A percentile compares a stretch with the other conserved stretches of the same genome.
These are phyloP conservation scores for slime mould (Dictyostelium discoideum) DNA, from an alignment of 78 protist species.

Conservation along the genomic window DNA sequence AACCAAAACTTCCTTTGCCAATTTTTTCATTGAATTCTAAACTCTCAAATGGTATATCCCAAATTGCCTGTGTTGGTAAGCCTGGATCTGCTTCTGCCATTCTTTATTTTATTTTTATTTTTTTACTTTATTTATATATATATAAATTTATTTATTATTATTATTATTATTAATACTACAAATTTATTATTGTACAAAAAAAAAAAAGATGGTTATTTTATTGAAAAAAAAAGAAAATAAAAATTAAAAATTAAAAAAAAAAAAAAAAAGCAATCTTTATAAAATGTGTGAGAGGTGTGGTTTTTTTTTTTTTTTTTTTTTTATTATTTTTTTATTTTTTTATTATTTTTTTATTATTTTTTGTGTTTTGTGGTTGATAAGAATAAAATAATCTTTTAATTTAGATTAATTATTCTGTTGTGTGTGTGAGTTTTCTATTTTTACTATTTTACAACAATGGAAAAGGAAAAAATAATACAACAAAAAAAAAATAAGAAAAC, in stretches of 20 bases:
- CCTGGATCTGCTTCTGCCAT: conserved; percentile 83
- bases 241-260: not conserved
- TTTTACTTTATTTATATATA: too few relatives aligned
- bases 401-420: not conserved
- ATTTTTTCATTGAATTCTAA: conserved; percentile 72
- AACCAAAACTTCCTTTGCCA: conserved; percentile 81
- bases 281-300: not conserved
- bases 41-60: conserved; percentile 79
- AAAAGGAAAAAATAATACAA: too few relatives aligned
- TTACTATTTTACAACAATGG: not conserved
- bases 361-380: not conserved
- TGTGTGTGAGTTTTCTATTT: not conserved
- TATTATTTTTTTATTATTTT: too few relatives aligned
- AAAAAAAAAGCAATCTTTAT: not conserved
- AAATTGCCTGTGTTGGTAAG: conserved; percentile 80
- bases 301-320: too few relatives aligned
- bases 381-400: not conserved
- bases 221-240: not conserved
- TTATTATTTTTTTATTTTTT: too few relatives aligned
- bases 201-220: not conserved
- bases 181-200: not conserved
- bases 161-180: not conserved
- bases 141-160: too few relatives aligned
- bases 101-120: not conserved
- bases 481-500: not conserved